Evolutionary conservation across 192 early-diverging fungal genomes (phyloP).

Genomic region (Coemansia aciculifera): DNA sequence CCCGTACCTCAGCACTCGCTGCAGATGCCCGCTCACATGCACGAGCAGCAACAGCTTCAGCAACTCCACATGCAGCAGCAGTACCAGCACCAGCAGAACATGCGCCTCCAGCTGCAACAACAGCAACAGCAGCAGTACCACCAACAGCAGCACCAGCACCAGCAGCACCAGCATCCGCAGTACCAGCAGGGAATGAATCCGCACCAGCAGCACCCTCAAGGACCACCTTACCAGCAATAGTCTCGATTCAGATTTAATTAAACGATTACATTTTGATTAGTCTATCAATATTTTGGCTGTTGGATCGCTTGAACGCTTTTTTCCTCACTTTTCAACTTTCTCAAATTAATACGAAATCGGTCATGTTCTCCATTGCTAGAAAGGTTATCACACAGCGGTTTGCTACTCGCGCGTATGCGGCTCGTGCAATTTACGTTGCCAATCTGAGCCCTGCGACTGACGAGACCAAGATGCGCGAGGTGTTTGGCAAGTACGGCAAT

Average conservation of each 20-base stretch:
- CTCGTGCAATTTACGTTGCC: conserved; percentile 33
- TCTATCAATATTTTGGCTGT: not conserved
- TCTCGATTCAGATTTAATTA: not conserved
- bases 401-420: conserved; percentile 22
- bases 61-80: conserved; percentile 35
- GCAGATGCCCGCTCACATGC: conserved; percentile 29
- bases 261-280: not conserved
- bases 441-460: conserved; percentile 13
- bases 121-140: conserved; percentile 28
- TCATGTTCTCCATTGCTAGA: conserved; percentile 31
- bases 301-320: not conserved
- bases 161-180: conserved; percentile 40
- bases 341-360: not conserved
- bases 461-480: conserved; percentile 11
- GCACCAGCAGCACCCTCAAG: conserved; percentile 14
- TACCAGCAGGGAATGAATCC: conserved; percentile 26
- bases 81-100: conserved; percentile 36
- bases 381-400: not conserved
- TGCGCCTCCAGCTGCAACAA: conserved; percentile 23
- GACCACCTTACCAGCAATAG: conserved; percentile 11
- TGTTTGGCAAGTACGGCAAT: conserved; percentile 33
- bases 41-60: conserved; percentile 45
- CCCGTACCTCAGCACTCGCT: conserved; percentile 25
- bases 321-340: not conserved
- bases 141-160: conserved; percentile 23